phyloP scores from a whole-genome alignment of 352 stramenopile genomes.

The Phytophthora ohioensis region DNA sequence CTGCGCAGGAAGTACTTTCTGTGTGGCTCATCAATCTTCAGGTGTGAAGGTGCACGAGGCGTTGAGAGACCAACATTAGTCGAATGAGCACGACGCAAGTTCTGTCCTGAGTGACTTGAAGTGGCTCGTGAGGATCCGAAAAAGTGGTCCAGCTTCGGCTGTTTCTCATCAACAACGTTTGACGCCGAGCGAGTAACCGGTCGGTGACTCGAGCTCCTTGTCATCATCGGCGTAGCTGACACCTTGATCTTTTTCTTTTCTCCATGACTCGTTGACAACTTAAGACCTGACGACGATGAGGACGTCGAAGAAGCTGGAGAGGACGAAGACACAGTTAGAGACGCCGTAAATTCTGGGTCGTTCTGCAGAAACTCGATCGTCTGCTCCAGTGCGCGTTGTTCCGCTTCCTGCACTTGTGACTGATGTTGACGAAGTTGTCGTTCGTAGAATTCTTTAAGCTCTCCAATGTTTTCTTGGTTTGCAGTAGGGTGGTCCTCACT shows the following conservation, averaged over 20 bases:
- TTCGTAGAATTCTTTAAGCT: slow-evolving; percentile 58
- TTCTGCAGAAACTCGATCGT: slow-evolving; percentile 66
- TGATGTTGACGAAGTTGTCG: slow-evolving; percentile 44
- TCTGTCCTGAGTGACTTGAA: slow-evolving; percentile 31
- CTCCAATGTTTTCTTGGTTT: slow-evolving; percentile 25
- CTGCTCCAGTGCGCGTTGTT: slow-evolving; percentile 53
- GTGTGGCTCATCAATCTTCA: slow-evolving; percentile 35
- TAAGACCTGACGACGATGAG: slow-evolving; percentile 19
- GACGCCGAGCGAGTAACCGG: slow-evolving; percentile 37
- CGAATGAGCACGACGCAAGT: slow-evolving; percentile 29
- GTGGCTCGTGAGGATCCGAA: slow-evolving; percentile 35
- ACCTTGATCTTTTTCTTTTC: slow-evolving; percentile 23
- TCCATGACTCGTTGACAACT: slow-evolving; percentile 1
- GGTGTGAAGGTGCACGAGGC: slow-evolving; percentile 21
- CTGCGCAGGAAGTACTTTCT: slow-evolving; percentile 50
- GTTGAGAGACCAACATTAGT: slow-evolving; percentile 25
- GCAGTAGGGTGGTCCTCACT: slow-evolving; percentile 35
- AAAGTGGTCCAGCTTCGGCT: slow-evolving; percentile 57
- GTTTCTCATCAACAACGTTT: slow-evolving; percentile 39
- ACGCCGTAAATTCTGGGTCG: slow-evolving; percentile 55
- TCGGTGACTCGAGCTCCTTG: slow-evolving; percentile 26
- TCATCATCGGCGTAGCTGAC: slow-evolving; percentile 9
- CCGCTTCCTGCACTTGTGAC: slow-evolving; percentile 38
- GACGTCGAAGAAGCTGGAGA: slow-evolving; percentile 36
- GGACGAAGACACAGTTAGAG: slow-evolving; percentile 21